Percentiles rank a stretch among this genome's conserved stretches.
These are phyloP conservation scores for Verticillium nonalfalfae DNA, from an alignment of 2,329 filamentous ascomycete genomes.

Conservation along the genomic window DNA sequence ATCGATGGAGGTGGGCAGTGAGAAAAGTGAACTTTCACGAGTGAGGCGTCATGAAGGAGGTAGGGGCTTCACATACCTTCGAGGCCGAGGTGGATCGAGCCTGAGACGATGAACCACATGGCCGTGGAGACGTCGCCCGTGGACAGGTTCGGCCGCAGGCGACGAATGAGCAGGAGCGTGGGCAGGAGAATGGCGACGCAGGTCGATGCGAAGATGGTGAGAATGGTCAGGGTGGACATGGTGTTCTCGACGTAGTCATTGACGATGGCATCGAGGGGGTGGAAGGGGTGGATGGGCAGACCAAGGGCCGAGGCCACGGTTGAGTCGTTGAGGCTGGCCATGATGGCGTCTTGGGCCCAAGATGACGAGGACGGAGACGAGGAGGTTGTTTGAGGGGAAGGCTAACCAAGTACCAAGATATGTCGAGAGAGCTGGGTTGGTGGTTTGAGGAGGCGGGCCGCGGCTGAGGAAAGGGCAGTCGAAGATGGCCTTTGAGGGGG, in stretches of 20 bases:
- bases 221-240: constrained; percentile 49
- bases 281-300: constrained; percentile 57
- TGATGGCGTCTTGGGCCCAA: neutral
- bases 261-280: constrained; percentile 58
- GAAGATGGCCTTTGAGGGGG: too few species aligned
- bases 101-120: constrained; percentile 73
- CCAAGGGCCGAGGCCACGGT: constrained; percentile 1
- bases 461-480: too few species aligned
- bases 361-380: neutral
- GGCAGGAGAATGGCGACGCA: constrained; percentile 50
- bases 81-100: constrained; percentile 37
- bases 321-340: neutral
- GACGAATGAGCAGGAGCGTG: constrained; percentile 47
- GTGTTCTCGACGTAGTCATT: constrained; percentile 61
- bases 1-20: constrained; percentile 22
- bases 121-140: constrained; percentile 51
- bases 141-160: constrained; percentile 44
- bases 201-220: constrained; percentile 51
- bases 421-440: too few species aligned
- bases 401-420: too few species aligned
- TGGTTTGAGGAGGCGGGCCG: too few species aligned
- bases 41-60: rapidly evolving
- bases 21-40: neutral
- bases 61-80: constrained; percentile 22
- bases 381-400: neutral